Evolutionary conservation across 176 grass and related monocot species (phyloP).

Genomic region (Phoenix roebelenii): DNA sequence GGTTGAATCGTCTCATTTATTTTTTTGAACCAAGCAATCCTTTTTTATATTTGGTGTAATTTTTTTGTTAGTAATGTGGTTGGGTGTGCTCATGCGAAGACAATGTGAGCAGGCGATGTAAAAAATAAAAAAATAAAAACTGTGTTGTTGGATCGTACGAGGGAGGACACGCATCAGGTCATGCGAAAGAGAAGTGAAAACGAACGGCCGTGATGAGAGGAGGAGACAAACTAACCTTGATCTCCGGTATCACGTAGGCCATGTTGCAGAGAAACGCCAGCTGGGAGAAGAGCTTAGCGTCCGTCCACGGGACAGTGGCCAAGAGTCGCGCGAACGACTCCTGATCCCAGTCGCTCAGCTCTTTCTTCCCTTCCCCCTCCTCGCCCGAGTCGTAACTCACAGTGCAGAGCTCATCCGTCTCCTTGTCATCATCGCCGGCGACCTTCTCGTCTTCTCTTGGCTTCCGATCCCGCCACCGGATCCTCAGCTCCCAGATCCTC

Average conservation of each 20-base stretch:
- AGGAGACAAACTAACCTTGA: constrained; percentile 49
- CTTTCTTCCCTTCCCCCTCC: constrained; percentile 18
- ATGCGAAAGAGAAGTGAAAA: constrained; percentile 6
- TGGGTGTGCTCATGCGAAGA: too few relatives aligned
- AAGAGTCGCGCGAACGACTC: constrained; percentile 65
- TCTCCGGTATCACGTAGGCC: constrained; percentile 87
- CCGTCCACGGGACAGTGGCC: constrained; percentile 42
- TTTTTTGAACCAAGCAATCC: too few relatives aligned
- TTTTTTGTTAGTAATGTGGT: too few relatives aligned
- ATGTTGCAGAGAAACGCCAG: constrained; percentile 93
- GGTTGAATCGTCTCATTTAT: too few relatives aligned
- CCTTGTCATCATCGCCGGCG: constrained; percentile 12
- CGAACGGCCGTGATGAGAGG: not conserved
- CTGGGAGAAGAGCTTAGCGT: constrained; percentile 70
- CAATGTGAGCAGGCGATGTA: too few relatives aligned
- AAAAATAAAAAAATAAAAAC: too few relatives aligned
- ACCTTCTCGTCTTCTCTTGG: constrained; percentile 1
- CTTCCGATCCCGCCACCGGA: constrained; percentile 17
- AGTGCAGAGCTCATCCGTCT: constrained; percentile 29
- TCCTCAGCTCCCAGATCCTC: constrained; percentile 57
- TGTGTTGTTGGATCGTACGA: too few relatives aligned
- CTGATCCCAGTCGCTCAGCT: constrained; percentile 43
- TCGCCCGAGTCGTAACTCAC: constrained; percentile 61
- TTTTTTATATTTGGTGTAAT: too few relatives aligned
- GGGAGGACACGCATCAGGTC: not conserved